phyloP scores from a whole-genome alignment of 768 basidiomycete genomes.

The Coprinopsis sp. region DNA sequence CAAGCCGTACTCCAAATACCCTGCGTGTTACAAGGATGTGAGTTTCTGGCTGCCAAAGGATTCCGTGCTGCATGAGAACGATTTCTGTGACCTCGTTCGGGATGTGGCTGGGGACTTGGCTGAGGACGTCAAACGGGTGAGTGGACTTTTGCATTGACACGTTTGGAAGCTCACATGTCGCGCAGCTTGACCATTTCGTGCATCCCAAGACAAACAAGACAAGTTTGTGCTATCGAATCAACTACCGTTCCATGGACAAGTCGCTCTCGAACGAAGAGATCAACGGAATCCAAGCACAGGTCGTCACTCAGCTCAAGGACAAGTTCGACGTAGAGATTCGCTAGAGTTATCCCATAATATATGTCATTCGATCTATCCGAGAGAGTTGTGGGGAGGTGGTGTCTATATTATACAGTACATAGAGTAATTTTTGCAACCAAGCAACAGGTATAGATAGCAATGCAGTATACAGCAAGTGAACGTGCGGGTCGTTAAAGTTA shows the following conservation, averaged over 20 bases:
- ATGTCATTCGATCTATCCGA: slow-evolving; percentile 30
- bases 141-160: slow-evolving; percentile 16
- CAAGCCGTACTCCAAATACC: slow-evolving; percentile 90
- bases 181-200: slow-evolving; percentile 83
- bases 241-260: slow-evolving; percentile 97
- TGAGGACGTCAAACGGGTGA: slow-evolving; percentile 83
- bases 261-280: slow-evolving; percentile 88
- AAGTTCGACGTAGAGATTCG: slow-evolving; percentile 84
- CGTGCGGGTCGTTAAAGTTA: slow-evolving; percentile 14
- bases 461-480: background rate
- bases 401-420: slow-evolving; percentile 15
- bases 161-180: slow-evolving; percentile 11
- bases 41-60: slow-evolving; percentile 83
- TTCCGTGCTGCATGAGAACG: slow-evolving; percentile 80
- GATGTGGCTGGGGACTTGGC: slow-evolving; percentile 90
- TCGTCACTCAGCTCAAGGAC: slow-evolving; percentile 50
- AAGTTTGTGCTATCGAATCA: slow-evolving; percentile 86
- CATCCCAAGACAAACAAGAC: slow-evolving; percentile 82
- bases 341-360: slow-evolving; percentile 40
- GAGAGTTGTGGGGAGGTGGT: slow-evolving; percentile 22
- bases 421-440: slow-evolving; percentile 4
- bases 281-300: slow-evolving; percentile 68
- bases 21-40: slow-evolving; percentile 89
- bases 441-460: slow-evolving; percentile 14
- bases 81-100: slow-evolving; percentile 92